Evolutionary conservation across 768 basidiomycete genomes (phyloP).

Genomic region (Tylopilus sp.): DNA sequence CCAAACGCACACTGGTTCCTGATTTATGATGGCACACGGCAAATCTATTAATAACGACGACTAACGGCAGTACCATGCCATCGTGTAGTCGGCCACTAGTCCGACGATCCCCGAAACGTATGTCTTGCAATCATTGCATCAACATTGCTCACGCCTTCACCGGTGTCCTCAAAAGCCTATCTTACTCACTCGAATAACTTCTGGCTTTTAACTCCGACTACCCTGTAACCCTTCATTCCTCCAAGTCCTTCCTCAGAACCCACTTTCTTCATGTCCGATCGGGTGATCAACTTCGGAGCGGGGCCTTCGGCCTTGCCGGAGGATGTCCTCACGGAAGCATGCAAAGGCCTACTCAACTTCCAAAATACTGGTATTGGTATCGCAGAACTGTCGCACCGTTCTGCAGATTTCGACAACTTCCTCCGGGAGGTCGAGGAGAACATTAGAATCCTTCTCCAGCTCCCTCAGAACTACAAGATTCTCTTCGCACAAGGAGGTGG

Average conservation of each 20-base stretch:
- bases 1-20: too few species aligned
- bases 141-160: neutral
- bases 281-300: slow-evolving; percentile 88
- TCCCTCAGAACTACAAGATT: slow-evolving; percentile 81
- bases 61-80: too few species aligned
- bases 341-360: slow-evolving; percentile 86
- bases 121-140: neutral
- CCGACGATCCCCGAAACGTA: neutral
- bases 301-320: slow-evolving; percentile 92
- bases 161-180: neutral
- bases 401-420: slow-evolving; percentile 79
- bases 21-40: neutral
- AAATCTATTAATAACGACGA: neutral
- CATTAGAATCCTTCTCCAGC: slow-evolving; percentile 71
- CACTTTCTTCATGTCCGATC: slow-evolving; percentile 28
- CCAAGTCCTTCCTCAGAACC: neutral
- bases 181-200: neutral
- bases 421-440: slow-evolving; percentile 58
- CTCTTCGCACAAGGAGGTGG: slow-evolving; percentile 96
- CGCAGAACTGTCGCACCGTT: slow-evolving; percentile 94
- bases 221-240: neutral
- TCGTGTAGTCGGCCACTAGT: too few species aligned
- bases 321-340: slow-evolving; percentile 80
- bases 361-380: slow-evolving; percentile 90
- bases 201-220: neutral